Evolutionary conservation across 2,329 filamentous ascomycete genomes (phyloP), one percentile per base, ranked within the genome.

Genomic region (Nemania serpens): DNA sequence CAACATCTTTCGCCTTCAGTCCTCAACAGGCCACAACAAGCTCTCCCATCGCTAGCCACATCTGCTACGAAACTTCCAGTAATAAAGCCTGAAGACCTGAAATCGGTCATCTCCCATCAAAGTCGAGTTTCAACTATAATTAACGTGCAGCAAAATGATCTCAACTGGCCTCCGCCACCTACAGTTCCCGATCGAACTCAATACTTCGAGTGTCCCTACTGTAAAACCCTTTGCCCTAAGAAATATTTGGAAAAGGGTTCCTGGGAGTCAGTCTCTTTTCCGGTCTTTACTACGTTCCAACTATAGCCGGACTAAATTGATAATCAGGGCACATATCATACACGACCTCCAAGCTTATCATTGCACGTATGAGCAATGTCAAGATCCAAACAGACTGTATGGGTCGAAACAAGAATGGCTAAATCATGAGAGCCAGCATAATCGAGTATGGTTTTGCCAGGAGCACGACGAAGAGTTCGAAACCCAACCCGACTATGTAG

Each of bases 291-390:
- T 48, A 7, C 20, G 20, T 47, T 22, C 12, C 22, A 9, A 47
- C 5, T 2, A 5, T 39, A 33, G 9, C 25, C 12, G 3, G 15
- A 22, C 45, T 47, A 15, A 47, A 10, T 25, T 48, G 13, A 9
- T 34, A 11, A 34, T 18, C 9, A 48, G 46, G n/a, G 18, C 7
- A 34, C 46, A 48, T 18, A 18, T 66, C 2, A 63, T 62, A 12
- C 64, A 65, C 20, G 66, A 68, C 18, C 45, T 68, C 10, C 62
- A 65, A 22, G 54, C 66, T 11, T 68, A 68, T 48, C 55, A 61
- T 15, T 68, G 66, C 50, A 68, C 66, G 2, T 66, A 68, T 33
- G 46, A 65, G 52, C 45, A 53, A 18, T 68, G 66, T 12, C 17
- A 41, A 17, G 64, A 66, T 20, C 59, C 62, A 17, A n/a, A 62